These are phyloP conservation scores for Aspergillus quadricinctus DNA, from an alignment of 2,329 filamentous ascomycete genomes.

Conservation along the genomic window DNA sequence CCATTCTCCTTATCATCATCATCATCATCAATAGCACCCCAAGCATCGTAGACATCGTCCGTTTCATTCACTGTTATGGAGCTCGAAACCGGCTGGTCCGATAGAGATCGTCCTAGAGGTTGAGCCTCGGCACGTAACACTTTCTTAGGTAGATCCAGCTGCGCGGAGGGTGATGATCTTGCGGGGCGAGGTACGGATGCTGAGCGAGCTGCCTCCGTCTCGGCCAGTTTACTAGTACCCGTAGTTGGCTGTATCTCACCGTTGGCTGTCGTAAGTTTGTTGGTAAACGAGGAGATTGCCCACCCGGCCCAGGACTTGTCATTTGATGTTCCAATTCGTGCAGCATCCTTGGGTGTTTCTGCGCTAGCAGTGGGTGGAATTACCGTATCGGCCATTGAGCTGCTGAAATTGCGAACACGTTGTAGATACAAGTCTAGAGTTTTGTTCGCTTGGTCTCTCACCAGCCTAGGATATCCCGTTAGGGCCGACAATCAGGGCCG, in stretches of 20 bases:
- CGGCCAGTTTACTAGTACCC: conserved; percentile 42
- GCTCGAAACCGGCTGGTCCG: conserved; percentile 36
- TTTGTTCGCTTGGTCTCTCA: conserved; percentile 87
- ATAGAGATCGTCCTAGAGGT: conserved; percentile 36
- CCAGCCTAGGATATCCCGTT: conserved; percentile 45
- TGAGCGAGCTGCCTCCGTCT: conserved; percentile 42
- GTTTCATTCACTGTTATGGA: conserved; percentile 48
- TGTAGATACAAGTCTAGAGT: conserved; percentile 82
- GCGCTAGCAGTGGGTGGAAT: conserved; percentile 61
- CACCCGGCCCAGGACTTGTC: conserved; percentile 83
- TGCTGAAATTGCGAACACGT: conserved; percentile 73
- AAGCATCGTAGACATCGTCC: conserved; percentile 66
- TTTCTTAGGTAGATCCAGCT: conserved; percentile 19
- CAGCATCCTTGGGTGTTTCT: conserved; percentile 45
- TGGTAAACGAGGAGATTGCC: conserved; percentile 98
- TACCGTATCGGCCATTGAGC: conserved; percentile 73
- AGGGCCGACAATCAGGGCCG: neutral
- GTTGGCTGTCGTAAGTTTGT: conserved; percentile 77
- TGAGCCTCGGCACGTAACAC: conserved; percentile 22
- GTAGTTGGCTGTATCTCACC: conserved; percentile 73
- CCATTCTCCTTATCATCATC: conserved; percentile 47
- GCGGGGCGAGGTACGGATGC: conserved; percentile 47
- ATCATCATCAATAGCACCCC: conserved; percentile 64
- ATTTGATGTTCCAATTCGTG: conserved; percentile 74
- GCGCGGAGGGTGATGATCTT: conserved; percentile 26